Conservation (phyloP, 108 stramenopile genomes). For the Cylindrotheca closterium region DNA sequence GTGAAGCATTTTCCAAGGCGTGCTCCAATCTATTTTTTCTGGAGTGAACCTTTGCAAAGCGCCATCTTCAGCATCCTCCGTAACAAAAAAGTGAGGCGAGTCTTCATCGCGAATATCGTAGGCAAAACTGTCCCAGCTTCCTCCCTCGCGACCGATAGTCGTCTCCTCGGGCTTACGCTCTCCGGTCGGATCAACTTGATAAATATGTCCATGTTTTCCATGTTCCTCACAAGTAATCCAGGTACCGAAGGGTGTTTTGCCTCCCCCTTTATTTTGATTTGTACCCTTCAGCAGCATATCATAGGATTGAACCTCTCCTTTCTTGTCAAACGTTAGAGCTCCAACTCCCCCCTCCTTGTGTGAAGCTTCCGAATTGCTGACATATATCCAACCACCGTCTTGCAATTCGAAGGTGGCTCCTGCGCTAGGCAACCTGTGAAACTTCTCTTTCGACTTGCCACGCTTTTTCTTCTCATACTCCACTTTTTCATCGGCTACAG, state of each 20-base stretch:
- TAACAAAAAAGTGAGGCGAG: conserved; percentile 45
- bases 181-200: conserved; percentile 66
- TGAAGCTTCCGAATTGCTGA: conserved; percentile 51
- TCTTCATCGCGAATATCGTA: conserved; percentile 44
- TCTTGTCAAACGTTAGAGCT: conserved; percentile 43
- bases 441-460: conserved; percentile 22
- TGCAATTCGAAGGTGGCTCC: conserved; percentile 42
- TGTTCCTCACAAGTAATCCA: conserved; percentile 66
- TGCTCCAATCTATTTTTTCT: conserved; percentile 7
- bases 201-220: conserved; percentile 38
- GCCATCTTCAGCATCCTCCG: conserved; percentile 50
- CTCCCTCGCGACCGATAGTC: conserved; percentile 47
- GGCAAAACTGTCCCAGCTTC: conserved; percentile 52
- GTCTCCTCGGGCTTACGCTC: conserved; percentile 30
- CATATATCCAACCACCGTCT: conserved; percentile 57
- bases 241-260: conserved; percentile 43
- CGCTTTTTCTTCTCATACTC: conserved; percentile 8
- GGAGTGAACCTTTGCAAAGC: conserved; percentile 44
- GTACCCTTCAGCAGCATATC: conserved; percentile 33
- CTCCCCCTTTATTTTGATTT: conserved; percentile 52
- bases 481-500: conserved; percentile 23
- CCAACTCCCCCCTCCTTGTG: conserved; percentile 46
- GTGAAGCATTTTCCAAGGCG: conserved; percentile 45
- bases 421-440: conserved; percentile 47
- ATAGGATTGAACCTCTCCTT: conserved; percentile 40